Conservation (phyloP, 768 basidiomycete species). For the Termitomyces heimii region DNA sequence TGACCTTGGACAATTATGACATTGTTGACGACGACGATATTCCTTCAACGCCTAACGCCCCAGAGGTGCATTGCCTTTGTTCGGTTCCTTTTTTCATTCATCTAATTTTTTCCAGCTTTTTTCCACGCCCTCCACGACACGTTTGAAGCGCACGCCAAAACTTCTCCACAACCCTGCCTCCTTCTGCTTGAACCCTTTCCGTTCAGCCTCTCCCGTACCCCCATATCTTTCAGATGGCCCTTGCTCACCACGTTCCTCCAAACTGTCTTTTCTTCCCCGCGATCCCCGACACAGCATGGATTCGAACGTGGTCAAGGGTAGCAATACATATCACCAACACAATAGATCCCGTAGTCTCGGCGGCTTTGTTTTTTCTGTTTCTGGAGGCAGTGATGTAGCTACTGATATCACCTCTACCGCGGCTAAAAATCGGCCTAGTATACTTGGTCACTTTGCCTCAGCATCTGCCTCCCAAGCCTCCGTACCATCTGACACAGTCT, state of each 20-base stretch:
- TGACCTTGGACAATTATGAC: slow-evolving; percentile 39
- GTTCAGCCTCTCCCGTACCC: slow-evolving; percentile 34
- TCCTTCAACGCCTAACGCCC: slow-evolving; percentile 21
- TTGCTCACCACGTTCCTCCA: slow-evolving; percentile 31
- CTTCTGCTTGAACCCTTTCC: slow-evolving; percentile 40
- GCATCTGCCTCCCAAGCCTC: slow-evolving; percentile 38
- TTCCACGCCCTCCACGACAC: slow-evolving; percentile 27
- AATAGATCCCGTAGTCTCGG: slow-evolving; percentile 46
- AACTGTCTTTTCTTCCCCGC: slow-evolving; percentile 40
- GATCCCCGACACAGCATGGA: slow-evolving; percentile 28
- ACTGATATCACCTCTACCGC: slow-evolving; percentile 15
- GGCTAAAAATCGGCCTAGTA: slow-evolving; percentile 58
- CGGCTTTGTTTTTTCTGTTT: slow-evolving; percentile 23
- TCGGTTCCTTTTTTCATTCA: slow-evolving; percentile 1
- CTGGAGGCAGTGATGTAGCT: slow-evolving; percentile 7
- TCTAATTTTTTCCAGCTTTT: slow-evolving; percentile 19
- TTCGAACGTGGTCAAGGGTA: slow-evolving; percentile 16
- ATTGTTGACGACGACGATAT: slow-evolving; percentile 47
- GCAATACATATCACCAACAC: slow-evolving; percentile 30
- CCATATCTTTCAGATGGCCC: slow-evolving; percentile 22
- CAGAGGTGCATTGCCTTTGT: slow-evolving; percentile 9
- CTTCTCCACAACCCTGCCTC: slow-evolving; percentile 29
- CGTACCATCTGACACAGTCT: slow-evolving; percentile 32
- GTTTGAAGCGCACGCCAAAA: slow-evolving; percentile 28
- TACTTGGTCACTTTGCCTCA: slow-evolving; percentile 58